These are phyloP conservation scores for Blakeslea trispora DNA, from an alignment of 371 early-diverging fungal species.

Conservation along the genomic window DNA sequence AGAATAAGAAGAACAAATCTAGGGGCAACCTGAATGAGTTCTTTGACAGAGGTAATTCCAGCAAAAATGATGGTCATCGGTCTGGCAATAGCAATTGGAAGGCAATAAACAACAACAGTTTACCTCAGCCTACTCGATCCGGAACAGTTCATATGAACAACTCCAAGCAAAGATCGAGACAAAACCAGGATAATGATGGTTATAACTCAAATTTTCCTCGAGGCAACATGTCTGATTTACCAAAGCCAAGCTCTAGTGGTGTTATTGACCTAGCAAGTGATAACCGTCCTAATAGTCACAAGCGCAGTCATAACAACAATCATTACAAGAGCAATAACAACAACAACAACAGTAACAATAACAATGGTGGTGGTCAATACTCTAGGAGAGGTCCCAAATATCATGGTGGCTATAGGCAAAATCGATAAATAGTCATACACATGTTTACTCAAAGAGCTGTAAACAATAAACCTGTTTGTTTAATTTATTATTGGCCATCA, in stretches of 20 bases:
- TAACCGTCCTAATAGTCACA: background rate
- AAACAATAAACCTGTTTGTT: background rate
- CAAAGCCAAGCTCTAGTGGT: conserved; percentile 28
- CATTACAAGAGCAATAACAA: too few species aligned
- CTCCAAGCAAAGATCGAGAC: conserved; percentile 1
- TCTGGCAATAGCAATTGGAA: conserved; percentile 31
- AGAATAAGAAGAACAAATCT: conserved; percentile 1
- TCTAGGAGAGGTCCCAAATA: conserved; percentile 20
- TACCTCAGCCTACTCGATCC: conserved; percentile 30
- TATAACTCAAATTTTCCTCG: conserved; percentile 18
- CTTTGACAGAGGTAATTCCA: too few species aligned
- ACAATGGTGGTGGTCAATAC: background rate
- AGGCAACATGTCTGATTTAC: conserved; percentile 6
- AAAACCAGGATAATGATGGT: background rate
- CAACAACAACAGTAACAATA: too few species aligned
- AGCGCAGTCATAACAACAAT: too few species aligned
- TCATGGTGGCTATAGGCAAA: conserved; percentile 25
- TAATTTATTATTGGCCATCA: conserved; percentile 33
- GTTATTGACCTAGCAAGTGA: conserved; percentile 19
- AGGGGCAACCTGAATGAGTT: background rate
- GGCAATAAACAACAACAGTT: conserved; percentile 12
- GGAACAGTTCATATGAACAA: conserved; percentile 16
- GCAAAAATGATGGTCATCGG: background rate
- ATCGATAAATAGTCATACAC: background rate
- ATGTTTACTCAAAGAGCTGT: background rate